Conservation (phyloP, 2,329 filamentous ascomycete species). For the Clonostachys byssicola region DNA sequence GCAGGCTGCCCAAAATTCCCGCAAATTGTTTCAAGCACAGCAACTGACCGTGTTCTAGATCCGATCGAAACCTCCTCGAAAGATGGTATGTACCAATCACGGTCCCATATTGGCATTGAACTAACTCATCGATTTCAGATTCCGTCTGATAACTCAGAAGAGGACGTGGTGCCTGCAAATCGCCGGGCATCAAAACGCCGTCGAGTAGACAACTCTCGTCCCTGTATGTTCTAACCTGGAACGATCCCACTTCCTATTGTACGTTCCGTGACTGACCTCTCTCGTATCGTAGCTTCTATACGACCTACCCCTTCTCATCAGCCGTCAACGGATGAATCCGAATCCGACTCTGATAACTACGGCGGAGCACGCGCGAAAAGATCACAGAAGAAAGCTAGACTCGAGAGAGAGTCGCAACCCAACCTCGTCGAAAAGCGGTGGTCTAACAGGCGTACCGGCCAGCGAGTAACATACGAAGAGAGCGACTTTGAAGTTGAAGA, state of each 20-base stretch:
- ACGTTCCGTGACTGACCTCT: not conserved
- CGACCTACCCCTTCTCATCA: slow-evolving; percentile 50
- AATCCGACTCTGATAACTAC: slow-evolving; percentile 69
- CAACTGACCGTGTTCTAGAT: slow-evolving; percentile 36
- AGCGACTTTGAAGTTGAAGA: slow-evolving; percentile 63
- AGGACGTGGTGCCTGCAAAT: slow-evolving; percentile 57
- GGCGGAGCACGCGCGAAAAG: slow-evolving; percentile 70
- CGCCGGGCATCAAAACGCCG: slow-evolving; percentile 64
- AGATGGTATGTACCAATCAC: slow-evolving; percentile 42
- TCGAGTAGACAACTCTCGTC: slow-evolving; percentile 60
- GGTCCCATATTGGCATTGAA: not conserved
- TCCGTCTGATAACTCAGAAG: slow-evolving; percentile 63
- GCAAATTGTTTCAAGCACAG: slow-evolving; percentile 2
- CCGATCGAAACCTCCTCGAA: slow-evolving; percentile 53
- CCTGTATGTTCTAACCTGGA: slow-evolving; percentile 42
- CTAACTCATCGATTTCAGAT: slow-evolving; percentile 23
- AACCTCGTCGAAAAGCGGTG: slow-evolving; percentile 80
- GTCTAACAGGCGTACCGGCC: slow-evolving; percentile 78
- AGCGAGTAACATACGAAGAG: slow-evolving; percentile 60
- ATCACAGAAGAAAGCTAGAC: slow-evolving; percentile 72
- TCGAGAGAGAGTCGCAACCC: slow-evolving; percentile 64
- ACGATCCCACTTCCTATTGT: slow-evolving; percentile 1
- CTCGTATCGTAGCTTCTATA: slow-evolving; percentile 47
- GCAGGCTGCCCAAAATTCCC: not conserved
- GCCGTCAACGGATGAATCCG: slow-evolving; percentile 55